Evolutionary conservation across 2,329 filamentous ascomycete genomes (phyloP).

Genomic region (Epichloe amarillans): DNA sequence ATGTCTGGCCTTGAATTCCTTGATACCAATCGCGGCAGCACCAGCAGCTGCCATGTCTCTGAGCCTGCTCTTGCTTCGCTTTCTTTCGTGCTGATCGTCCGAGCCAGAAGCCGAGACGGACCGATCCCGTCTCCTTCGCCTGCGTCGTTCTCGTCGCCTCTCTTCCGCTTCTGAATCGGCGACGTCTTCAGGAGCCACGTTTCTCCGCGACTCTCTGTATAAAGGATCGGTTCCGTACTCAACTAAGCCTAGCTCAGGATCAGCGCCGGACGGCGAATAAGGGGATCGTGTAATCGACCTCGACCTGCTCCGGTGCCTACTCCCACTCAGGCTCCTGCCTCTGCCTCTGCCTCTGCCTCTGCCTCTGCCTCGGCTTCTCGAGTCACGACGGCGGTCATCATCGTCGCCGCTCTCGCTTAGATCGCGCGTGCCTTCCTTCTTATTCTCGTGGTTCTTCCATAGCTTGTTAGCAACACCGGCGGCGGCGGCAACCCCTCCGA

Average conservation of each 20-base stretch:
- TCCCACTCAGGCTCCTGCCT: conserved; percentile 16
- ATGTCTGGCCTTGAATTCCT: conserved; percentile 37
- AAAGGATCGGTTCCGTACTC: conserved; percentile 51
- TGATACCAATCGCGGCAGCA: conserved; percentile 49
- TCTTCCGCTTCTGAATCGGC: conserved; percentile 38
- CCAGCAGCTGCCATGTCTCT: conserved; percentile 38
- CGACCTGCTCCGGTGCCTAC: conserved; percentile 25
- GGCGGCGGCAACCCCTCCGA: conserved; percentile 47
- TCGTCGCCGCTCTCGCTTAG: conserved; percentile 20
- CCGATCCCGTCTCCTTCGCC: conserved; percentile 20
- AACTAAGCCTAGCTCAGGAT: conserved; percentile 56
- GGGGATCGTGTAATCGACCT: conserved; percentile 38
- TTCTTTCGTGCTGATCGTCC: conserved; percentile 19
- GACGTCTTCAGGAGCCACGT: conserved; percentile 20
- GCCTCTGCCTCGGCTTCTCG: conserved; percentile 14
- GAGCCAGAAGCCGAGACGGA: conserved; percentile 22
- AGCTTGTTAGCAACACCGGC: conserved; percentile 48
- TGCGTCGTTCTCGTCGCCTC: conserved; percentile 24
- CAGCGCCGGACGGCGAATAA: conserved; percentile 40
- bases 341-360: conserved; percentile 20
- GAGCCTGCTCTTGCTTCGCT: conserved; percentile 40
- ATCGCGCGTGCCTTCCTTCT: conserved; percentile 36
- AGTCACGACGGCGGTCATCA: conserved; percentile 21
- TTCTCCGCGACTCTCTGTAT: conserved; percentile 25
- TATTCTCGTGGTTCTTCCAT: conserved; percentile 47